Conservation (phyloP, 306 rosid genomes). For the Macrotyloma uniflorum region DNA sequence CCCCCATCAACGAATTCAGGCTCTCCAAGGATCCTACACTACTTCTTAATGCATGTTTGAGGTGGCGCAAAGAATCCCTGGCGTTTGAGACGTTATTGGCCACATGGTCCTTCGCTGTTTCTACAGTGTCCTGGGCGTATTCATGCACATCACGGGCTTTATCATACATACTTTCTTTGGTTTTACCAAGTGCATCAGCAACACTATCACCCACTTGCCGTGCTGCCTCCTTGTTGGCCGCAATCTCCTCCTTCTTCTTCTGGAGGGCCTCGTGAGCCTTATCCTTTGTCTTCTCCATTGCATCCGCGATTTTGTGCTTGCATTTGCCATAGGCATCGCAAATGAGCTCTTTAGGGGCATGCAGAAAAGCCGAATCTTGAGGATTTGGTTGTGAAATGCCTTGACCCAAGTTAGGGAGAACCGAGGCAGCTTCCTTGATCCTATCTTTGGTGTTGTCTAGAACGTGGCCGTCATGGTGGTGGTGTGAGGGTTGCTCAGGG, state of each 20-base stretch:
- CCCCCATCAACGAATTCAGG: slow-evolving; percentile 20
- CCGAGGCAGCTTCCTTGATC: slow-evolving; percentile 49
- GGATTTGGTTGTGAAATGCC: slow-evolving; percentile 36
- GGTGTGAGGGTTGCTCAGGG: slow-evolving; percentile 29
- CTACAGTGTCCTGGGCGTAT: slow-evolving; percentile 24
- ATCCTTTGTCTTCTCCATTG: slow-evolving; percentile 53
- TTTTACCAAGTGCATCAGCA: slow-evolving; percentile 29
- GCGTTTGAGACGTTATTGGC: slow-evolving; percentile 37
- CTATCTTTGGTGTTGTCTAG: slow-evolving; percentile 4
- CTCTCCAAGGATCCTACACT: neutral
- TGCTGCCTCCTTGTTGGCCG: slow-evolving; percentile 4
- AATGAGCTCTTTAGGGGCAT: slow-evolving; percentile 53
- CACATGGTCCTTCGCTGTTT: slow-evolving; percentile 30
- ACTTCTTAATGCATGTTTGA: neutral
- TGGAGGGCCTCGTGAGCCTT: slow-evolving; percentile 28
- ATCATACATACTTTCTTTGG: slow-evolving; percentile 30
- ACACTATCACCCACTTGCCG: slow-evolving; percentile 28
- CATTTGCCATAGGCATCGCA: slow-evolving; percentile 76
- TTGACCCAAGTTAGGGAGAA: slow-evolving; percentile 47
- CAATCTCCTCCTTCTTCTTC: slow-evolving; percentile 9
- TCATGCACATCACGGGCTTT: slow-evolving; percentile 26
- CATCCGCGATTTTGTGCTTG: slow-evolving; percentile 56
- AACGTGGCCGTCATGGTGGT: neutral
- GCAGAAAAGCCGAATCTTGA: neutral
- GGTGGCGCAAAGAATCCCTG: neutral